Base-by-base conservation (phyloP, 768 basidiomycete species). In the Ramaria rubella region DNA sequence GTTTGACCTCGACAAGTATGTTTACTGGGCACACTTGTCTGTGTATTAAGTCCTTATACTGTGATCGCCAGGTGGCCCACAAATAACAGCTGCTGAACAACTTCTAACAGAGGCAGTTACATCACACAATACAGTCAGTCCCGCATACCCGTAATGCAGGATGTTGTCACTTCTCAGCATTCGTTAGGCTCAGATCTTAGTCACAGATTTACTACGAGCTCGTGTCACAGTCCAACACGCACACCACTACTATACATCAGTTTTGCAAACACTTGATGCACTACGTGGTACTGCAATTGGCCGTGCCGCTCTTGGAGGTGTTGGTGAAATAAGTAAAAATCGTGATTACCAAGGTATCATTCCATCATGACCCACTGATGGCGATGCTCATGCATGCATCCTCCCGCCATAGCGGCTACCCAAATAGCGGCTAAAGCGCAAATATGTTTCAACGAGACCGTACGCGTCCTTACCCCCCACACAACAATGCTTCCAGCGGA, bases 161-260 rank as follows among this genome's bases (percentile, higher is more conserved):
- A n/a, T n/a, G 3, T 33, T 52, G 21, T 24, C 36, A 30, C 23
- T 56, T 43, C 21, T 30, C 27, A 45, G 17, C 27, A 27, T 30
- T 55, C 15, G 23, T 14, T 14, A 56, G 55, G 45, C 55, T 19
- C 29, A 56, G 33, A 34, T 27, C 8, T 17, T 34, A 8, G 36
- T 52, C 4, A 34, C 31, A 11, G 48, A 57, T 27, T 36, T 59
- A 31, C 21, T 21, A 9, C 44, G 58, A 24, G 58, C 54, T 36
- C 58, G 55, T 21, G 44, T 55, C 14, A 59, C 58, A n/a, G 48
- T 55, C 1, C 58, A 59, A 26, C 58, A 59, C 33, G 53, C 58
- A 11, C 58, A 59, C 45, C 58, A 59, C 45, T 59, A 59, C 43
- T 55, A 55, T 50, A 12, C 5, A 12, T 49, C 9, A 6, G 55